phyloP scores from a whole-genome alignment of 805 yeast genomes.

The Myxozyma kluyveri region DNA sequence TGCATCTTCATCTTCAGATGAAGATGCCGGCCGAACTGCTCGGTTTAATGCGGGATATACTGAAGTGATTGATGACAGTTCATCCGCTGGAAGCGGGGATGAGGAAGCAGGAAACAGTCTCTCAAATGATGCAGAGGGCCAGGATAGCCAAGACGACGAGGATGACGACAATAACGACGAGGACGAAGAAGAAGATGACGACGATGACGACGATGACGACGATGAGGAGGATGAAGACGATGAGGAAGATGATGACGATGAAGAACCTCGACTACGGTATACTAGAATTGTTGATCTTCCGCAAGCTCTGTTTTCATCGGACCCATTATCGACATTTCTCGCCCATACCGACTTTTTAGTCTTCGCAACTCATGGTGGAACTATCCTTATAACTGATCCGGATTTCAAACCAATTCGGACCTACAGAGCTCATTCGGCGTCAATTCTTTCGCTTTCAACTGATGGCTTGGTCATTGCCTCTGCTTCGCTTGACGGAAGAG shows the following conservation, averaged over 20 bases:
- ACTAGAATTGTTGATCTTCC: conserved; percentile 69
- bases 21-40: conserved; percentile 19
- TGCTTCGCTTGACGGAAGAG: conserved; percentile 92
- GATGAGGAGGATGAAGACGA: conserved; percentile 29
- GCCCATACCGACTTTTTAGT: conserved; percentile 61
- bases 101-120: conserved; percentile 3
- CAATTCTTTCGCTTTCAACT: conserved; percentile 67
- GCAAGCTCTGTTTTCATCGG: conserved; percentile 63
- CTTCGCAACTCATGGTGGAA: conserved; percentile 88
- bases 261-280: conserved; percentile 70
- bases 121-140: conserved; percentile 8
- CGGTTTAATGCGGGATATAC: conserved; percentile 21
- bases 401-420: conserved; percentile 64
- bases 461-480: conserved; percentile 78
- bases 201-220: conserved; percentile 29
- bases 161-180: conserved; percentile 6
- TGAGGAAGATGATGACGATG: conserved; percentile 41
- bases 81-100: conserved; percentile 4
- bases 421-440: conserved; percentile 79
- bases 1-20: conserved; percentile 22
- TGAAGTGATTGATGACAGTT: conserved; percentile 11
- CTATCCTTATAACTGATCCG: conserved; percentile 63
- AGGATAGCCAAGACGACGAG: conserved; percentile 13
- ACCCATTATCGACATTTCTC: conserved; percentile 71
- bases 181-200: conserved; percentile 18